Evolutionary conservation across 2,329 filamentous ascomycete species (phyloP).

Genomic region (Trichoderma gracile): DNA sequence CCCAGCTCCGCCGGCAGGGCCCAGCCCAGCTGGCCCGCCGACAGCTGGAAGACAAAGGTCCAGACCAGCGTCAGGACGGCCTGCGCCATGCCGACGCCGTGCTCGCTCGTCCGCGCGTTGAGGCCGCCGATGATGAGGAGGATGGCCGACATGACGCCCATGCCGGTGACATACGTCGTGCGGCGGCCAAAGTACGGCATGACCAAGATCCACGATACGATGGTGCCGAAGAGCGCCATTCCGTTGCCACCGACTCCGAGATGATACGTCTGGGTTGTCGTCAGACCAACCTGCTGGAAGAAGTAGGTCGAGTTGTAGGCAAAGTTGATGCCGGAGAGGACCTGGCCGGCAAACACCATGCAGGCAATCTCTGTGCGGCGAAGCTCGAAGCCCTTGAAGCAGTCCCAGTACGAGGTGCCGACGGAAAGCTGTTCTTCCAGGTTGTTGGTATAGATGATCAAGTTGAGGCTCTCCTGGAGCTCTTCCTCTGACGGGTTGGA

Average conservation of each 20-base stretch:
- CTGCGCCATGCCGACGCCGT: conserved; percentile 38
- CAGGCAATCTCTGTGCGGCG: conserved; percentile 55
- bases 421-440: conserved; percentile 40
- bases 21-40: conserved; percentile 42
- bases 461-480: conserved; percentile 35
- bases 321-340: conserved; percentile 31
- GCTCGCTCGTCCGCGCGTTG: conserved; percentile 37
- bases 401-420: conserved; percentile 46
- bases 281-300: conserved; percentile 42
- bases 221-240: conserved; percentile 47
- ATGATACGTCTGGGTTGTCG: conserved; percentile 34
- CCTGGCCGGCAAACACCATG: conserved; percentile 17
- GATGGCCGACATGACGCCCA: conserved; percentile 42
- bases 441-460: conserved; percentile 47
- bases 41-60: conserved; percentile 40
- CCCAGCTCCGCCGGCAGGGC: conserved; percentile 45
- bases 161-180: conserved; percentile 48
- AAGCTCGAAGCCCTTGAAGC: conserved; percentile 47
- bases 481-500: conserved; percentile 19
- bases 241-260: conserved; percentile 43
- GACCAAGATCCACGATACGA: conserved; percentile 46
- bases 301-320: conserved; percentile 45
- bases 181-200: conserved; percentile 48
- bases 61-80: conserved; percentile 40
- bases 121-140: conserved; percentile 47